phyloP scores from a whole-genome alignment of 345 rosid species.

The Aquilaria yunnanensis region DNA sequence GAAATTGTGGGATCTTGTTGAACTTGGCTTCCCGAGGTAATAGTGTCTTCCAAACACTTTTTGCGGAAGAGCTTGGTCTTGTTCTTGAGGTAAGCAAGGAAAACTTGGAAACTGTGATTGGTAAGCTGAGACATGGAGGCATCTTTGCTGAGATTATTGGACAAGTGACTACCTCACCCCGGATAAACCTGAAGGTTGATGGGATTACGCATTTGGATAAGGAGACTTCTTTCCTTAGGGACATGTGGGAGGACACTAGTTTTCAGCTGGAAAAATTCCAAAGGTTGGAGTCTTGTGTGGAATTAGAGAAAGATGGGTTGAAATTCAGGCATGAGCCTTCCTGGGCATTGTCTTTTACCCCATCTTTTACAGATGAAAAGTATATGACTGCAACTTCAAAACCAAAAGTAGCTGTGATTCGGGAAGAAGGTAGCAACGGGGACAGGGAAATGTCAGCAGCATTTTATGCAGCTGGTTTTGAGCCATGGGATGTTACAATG shows the following conservation, averaged over 20 bases:
- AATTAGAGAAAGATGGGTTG: conserved; percentile 79
- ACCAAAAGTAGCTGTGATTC: conserved; percentile 84
- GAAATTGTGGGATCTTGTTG: conserved; percentile 63
- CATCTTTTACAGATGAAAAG: conserved; percentile 57
- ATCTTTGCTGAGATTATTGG: conserved; percentile 69
- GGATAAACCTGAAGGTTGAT: conserved; percentile 55
- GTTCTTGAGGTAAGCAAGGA: conserved; percentile 65
- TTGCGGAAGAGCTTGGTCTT: conserved; percentile 87
- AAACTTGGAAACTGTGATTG: conserved; percentile 49
- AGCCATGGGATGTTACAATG: conserved; percentile 92
- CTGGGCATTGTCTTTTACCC: conserved; percentile 71
- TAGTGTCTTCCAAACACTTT: conserved; percentile 69
- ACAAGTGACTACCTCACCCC: conserved; percentile 47
- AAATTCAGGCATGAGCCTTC: conserved; percentile 64
- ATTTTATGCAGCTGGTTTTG: conserved; percentile 82
- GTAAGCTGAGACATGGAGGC: conserved; percentile 35
- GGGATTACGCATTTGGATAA: conserved; percentile 48
- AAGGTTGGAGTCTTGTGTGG: conserved; percentile 76
- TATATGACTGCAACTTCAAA: conserved; percentile 48
- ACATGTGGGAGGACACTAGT: conserved; percentile 94
- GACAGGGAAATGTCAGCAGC: conserved; percentile 98
- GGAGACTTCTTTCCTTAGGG: conserved; percentile 61
- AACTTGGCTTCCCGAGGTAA: conserved; percentile 50
- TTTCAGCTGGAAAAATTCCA: conserved; percentile 79
- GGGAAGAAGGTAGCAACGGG: conserved; percentile 98